phyloP scores from a whole-genome alignment of 1,284 basidiomycete species.

The Pyrrhoderma noxium region DNA sequence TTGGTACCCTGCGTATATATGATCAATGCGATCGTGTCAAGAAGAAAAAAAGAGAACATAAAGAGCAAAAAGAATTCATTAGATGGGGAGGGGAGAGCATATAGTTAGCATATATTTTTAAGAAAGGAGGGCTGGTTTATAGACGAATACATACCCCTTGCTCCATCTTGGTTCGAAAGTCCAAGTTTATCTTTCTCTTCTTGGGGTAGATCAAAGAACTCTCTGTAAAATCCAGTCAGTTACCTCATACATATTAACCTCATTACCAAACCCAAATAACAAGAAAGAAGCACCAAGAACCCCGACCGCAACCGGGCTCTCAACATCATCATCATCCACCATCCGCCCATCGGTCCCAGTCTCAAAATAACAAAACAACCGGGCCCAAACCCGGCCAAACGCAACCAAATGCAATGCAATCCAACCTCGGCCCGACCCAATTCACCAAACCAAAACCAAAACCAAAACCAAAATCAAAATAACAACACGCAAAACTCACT shows the following conservation, averaged over 20 bases:
- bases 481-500: constrained; percentile 20
- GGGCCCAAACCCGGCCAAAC: too few relatives aligned
- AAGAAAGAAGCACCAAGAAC: neutral
- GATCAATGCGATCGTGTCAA: too few relatives aligned
- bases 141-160: constrained; percentile 49
- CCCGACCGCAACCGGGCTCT: neutral
- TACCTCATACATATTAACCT: neutral
- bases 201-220: constrained; percentile 67
- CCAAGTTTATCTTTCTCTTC: constrained; percentile 67
- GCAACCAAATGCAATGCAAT: too few relatives aligned
- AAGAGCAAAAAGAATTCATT: constrained; percentile 1
- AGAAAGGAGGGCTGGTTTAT: neutral
- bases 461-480: neutral
- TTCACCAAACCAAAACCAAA: too few relatives aligned
- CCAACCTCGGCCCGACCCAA: too few relatives aligned
- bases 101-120: neutral
- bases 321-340: neutral
- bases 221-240: constrained; percentile 14
- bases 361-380: too few relatives aligned
- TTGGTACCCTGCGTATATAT: constrained; percentile 53
- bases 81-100: neutral
- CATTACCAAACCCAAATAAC: neutral
- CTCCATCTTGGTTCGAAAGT: constrained; percentile 59
- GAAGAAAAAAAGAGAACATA: too few relatives aligned
- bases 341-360: neutral